Evolutionary conservation across 1,284 basidiomycete genomes (phyloP).

Genomic region (Tremellales sp.): DNA sequence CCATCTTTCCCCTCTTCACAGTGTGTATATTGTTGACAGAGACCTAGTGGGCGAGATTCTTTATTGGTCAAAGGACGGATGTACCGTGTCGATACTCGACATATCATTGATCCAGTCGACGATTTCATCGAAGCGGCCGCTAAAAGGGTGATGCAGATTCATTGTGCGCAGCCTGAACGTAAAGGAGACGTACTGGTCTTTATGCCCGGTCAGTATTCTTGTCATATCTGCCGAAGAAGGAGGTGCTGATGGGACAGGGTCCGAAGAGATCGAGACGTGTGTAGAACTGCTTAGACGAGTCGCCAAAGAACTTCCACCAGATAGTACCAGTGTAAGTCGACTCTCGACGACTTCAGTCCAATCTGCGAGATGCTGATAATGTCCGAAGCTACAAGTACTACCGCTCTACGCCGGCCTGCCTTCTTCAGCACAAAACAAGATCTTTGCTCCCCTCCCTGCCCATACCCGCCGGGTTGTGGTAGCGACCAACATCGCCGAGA

Average conservation of each 20-base stretch:
- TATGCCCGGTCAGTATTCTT: conserved; percentile 62
- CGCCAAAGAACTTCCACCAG: conserved; percentile 60
- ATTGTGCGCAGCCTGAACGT: conserved; percentile 62
- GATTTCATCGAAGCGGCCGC: conserved; percentile 89
- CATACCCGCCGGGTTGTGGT: conserved; percentile 83
- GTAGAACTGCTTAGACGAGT: conserved; percentile 66
- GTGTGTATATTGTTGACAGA: background rate
- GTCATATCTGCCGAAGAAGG: background rate
- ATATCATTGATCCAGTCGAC: conserved; percentile 65
- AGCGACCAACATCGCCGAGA: conserved; percentile 96
- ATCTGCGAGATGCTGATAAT: background rate
- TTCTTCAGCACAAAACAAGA: conserved; percentile 69
- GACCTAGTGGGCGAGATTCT: conserved; percentile 51
- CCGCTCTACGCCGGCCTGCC: conserved; percentile 83
- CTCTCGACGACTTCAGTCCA: background rate
- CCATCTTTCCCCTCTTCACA: background rate
- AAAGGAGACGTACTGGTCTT: conserved; percentile 88
- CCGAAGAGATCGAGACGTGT: conserved; percentile 93
- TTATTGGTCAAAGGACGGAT: conserved; percentile 90
- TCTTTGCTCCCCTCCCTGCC: conserved; percentile 66
- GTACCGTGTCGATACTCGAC: conserved; percentile 80
- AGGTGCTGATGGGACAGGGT: conserved; percentile 54
- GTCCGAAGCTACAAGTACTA: conserved; percentile 63
- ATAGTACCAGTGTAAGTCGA: conserved; percentile 54
- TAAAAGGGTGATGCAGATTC: conserved; percentile 86